Evolutionary conservation across 495 filamentous ascomycete genomes (phyloP), one percentile per base, ranked within the genome.

Genomic region (Rhizodiscina lignyota): DNA sequence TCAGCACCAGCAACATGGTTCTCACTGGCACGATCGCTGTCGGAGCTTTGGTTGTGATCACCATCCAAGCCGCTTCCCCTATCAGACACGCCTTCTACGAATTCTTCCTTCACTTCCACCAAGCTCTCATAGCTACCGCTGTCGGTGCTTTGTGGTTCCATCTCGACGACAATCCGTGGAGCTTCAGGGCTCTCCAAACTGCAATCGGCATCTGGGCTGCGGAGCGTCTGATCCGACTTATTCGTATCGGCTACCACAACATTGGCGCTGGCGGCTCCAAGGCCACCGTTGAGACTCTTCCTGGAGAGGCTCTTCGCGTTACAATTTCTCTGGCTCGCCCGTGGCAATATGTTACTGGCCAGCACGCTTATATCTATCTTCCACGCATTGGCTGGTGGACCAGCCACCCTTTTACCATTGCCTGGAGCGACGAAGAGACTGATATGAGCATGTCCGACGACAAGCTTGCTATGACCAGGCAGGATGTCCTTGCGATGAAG

Each of bases 31-130:
- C 43, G 3, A 51, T 56, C 34, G 54, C n/a, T n/a, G n/a, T n/a
- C n/a, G n/a, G n/a, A n/a, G n/a, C n/a, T n/a, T n/a, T 79, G 40
- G 47, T 84, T 21, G 40, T 77, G 18, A 45, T 83, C 29, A 40
- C 68, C 17, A 12, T 64, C 3, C 66, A 70, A 31, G 78, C 85
- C 19, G 61, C 76, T 10, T 82, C 82, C 1, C 69, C 81, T 3
- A 46, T 97, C 29, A 73, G 89, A 23, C 87, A 94, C 54, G 86
- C 87, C 13, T 94, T 92, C 56, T 96, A 97, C 55, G 91, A 96
- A 56, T 82, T 78, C 0, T 97, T 96, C 59, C 63, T 96, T 38
- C 74, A 80, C 43, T 47, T 77, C 17, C 89, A 97, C 54, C 80
- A 91, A 42, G 59, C 70, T 18, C 52, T 85, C 11, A 80, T 72